Conservation (phyloP, 495 filamentous ascomycete species). For the Aspergillus panamensis region DNA sequence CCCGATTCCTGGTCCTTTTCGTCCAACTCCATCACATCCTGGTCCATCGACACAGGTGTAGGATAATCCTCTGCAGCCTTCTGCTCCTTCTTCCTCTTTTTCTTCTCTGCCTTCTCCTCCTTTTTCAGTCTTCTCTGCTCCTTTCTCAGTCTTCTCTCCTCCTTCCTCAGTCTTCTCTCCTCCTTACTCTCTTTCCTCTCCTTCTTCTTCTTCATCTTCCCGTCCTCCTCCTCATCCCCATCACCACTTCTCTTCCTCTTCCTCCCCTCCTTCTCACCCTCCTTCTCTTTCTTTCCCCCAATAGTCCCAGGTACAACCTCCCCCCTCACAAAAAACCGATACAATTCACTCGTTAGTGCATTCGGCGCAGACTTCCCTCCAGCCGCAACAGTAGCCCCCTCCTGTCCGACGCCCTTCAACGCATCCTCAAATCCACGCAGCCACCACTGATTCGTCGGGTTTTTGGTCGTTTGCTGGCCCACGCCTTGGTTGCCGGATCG, state of each 20-base stretch:
- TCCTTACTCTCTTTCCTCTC: constrained; percentile 32
- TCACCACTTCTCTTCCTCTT: constrained; percentile 9
- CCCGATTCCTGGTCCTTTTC: constrained; percentile 12
- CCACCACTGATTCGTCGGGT: constrained; percentile 73
- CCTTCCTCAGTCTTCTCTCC: constrained; percentile 26
- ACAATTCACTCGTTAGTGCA: constrained; percentile 59
- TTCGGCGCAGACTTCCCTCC: constrained; percentile 26
- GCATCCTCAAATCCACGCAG: constrained; percentile 75
- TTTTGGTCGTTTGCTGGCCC: constrained; percentile 62
- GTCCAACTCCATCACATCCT: constrained; percentile 21
- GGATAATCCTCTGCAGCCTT: constrained; percentile 35
- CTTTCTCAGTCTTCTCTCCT: constrained; percentile 30
- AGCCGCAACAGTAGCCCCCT: constrained; percentile 29
- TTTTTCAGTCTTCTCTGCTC: constrained; percentile 29
- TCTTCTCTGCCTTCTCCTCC: constrained; percentile 29
- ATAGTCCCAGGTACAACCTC: constrained; percentile 65
- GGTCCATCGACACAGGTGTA: constrained; percentile 39
- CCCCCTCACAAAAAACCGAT: constrained; percentile 77
- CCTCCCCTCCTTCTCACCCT: constrained; percentile 14
- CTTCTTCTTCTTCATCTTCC: constrained; percentile 29
- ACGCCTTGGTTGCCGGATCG: constrained; percentile 68
- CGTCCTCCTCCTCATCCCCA: constrained; percentile 25
- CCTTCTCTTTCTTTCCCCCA: constrained; percentile 15
- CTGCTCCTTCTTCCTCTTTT: constrained; percentile 24
- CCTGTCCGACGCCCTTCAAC: constrained; percentile 59